phyloP scores from a whole-genome alignment of 75 land plant species.

The Selaginella tamariscina region DNA sequence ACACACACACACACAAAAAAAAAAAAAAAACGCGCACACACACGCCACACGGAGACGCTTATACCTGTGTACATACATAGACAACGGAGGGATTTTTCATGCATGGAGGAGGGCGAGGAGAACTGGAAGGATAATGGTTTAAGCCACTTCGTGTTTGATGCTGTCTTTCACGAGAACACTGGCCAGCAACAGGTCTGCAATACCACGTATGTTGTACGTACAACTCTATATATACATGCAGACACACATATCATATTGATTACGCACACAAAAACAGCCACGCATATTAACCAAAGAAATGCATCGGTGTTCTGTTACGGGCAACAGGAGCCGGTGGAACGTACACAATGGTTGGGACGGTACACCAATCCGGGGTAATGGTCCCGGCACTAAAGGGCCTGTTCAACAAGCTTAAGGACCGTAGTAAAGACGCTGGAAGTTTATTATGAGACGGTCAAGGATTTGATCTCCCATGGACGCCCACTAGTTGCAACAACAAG shows the following conservation, averaged over 20 bases:
- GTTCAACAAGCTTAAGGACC: conserved; percentile 16
- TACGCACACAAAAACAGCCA: not conserved
- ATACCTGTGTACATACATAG: too few species aligned
- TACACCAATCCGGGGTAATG: conserved; percentile 21
- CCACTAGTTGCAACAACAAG: conserved; percentile 18
- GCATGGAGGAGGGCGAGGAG: too few species aligned
- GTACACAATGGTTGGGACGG: conserved; percentile 26
- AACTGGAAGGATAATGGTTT: not conserved
- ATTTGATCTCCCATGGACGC: conserved; percentile 23
- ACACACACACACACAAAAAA: too few species aligned
- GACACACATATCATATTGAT: not conserved
- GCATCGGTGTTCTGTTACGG: conserved; percentile 27
- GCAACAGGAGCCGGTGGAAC: conserved; percentile 33
- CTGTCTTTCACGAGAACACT: not conserved
- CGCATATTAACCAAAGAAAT: conserved; percentile 20
- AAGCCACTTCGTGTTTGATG: not conserved
- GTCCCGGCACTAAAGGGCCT: conserved; percentile 20
- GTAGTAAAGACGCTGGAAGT: conserved; percentile 16
- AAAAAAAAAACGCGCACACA: too few species aligned
- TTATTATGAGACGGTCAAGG: conserved; percentile 24
- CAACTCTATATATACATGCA: not conserved
- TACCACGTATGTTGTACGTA: not conserved
- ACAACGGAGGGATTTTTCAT: too few species aligned
- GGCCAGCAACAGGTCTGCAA: not conserved
- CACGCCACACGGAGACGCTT: too few species aligned